These are phyloP conservation scores for Paramecium sonneborni DNA, from an alignment of 73 alveolate species.

Conservation along the genomic window DNA sequence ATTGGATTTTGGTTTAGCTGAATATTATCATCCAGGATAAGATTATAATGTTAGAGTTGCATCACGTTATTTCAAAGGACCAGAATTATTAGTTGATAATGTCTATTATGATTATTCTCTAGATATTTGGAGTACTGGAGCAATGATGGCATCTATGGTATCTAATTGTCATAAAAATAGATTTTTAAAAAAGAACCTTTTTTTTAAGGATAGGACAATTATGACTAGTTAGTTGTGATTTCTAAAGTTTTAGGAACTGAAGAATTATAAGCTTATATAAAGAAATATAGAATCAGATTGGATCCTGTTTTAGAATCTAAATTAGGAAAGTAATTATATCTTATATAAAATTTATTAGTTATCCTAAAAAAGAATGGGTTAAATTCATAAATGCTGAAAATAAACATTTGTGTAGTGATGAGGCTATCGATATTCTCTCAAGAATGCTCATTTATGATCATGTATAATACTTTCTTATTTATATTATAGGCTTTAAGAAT, in stretches of 20 bases:
- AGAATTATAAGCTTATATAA: slow-evolving; percentile 70
- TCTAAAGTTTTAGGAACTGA: slow-evolving; percentile 97
- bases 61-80: slow-evolving; percentile 96
- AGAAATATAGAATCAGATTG: slow-evolving; percentile 68
- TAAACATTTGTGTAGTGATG: slow-evolving; percentile 87
- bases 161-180: slow-evolving; percentile 57
- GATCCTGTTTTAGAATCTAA: slow-evolving; percentile 73
- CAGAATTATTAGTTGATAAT: slow-evolving; percentile 91
- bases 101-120: slow-evolving; percentile 85
- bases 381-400: slow-evolving; percentile 86
- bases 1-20: slow-evolving; percentile 99
- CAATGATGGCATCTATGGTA: slow-evolving; percentile 93
- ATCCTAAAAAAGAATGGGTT: slow-evolving; percentile 62
- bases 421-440: slow-evolving; percentile 95
- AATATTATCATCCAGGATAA: slow-evolving; percentile 92
- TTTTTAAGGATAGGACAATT: slow-evolving; percentile 97
- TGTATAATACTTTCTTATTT: slow-evolving; percentile 55
- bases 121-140: slow-evolving; percentile 94
- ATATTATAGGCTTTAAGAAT: slow-evolving; percentile 76
- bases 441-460: slow-evolving; percentile 96
- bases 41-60: slow-evolving; percentile 98
- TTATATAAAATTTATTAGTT: neutral
- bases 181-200: slow-evolving; percentile 97
- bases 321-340: slow-evolving; percentile 40
- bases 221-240: slow-evolving; percentile 94